These are phyloP conservation scores for Paramecium sexaurelia DNA, from an alignment of 73 alveolate genomes.

Conservation along the genomic window DNA sequence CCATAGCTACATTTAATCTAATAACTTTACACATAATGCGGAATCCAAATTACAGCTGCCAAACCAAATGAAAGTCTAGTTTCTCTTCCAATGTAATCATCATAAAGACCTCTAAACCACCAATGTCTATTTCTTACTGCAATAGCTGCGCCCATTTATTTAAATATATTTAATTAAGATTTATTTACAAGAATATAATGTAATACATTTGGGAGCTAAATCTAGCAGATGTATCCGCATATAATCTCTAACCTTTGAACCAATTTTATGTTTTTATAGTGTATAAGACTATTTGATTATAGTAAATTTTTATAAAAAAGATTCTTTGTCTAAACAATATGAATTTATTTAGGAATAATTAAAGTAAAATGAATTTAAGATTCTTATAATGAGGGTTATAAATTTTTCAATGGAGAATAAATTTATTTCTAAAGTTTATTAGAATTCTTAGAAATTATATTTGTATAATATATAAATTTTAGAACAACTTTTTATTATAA, in stretches of 20 bases:
- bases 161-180: not conserved
- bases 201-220: too few species aligned
- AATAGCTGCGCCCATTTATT: constrained; percentile 54
- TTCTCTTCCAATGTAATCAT: constrained; percentile 70
- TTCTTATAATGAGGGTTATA: too few species aligned
- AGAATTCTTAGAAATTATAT: not conserved
- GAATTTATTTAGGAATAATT: too few species aligned
- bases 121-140: constrained; percentile 65
- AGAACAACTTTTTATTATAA: not conserved
- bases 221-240: too few species aligned
- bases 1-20: constrained; percentile 27
- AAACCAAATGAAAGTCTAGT: constrained; percentile 65
- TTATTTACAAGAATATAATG: not conserved
- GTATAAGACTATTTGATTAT: too few species aligned
- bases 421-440: too few species aligned
- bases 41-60: constrained; percentile 66
- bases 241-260: too few species aligned
- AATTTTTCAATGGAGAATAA: too few species aligned
- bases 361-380: too few species aligned
- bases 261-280: too few species aligned
- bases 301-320: too few species aligned
- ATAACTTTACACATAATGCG: constrained; percentile 56
- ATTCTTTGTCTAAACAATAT: too few species aligned
- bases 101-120: constrained; percentile 70
- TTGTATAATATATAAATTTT: not conserved